These are phyloP conservation scores for Chlorella vulgaris DNA, from an alignment of 139 green algal species.

Conservation along the genomic window DNA sequence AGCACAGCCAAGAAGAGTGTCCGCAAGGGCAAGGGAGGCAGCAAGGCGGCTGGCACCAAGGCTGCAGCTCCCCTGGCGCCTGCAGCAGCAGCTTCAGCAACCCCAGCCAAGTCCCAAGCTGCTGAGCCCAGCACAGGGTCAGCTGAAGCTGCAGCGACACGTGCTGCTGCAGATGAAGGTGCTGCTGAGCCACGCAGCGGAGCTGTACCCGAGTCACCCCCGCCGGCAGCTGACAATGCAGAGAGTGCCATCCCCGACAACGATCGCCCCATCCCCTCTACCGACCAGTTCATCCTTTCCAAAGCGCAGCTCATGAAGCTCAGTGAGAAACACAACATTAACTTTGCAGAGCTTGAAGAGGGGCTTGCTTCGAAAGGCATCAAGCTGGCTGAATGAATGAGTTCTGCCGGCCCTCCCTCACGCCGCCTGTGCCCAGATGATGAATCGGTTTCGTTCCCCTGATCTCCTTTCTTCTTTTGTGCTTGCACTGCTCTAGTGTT, in stretches of 20 bases:
- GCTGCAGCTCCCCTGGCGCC: neutral
- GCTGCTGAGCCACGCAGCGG: too few relatives aligned
- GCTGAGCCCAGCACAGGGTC: neutral
- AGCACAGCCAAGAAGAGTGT: neutral
- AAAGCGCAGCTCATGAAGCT: conserved; percentile 10
- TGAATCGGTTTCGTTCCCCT: neutral
- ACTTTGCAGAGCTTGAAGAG: conserved; percentile 1
- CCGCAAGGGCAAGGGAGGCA: neutral
- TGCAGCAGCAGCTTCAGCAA: neutral
- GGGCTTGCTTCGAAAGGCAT: neutral
- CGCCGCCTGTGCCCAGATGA: neutral
- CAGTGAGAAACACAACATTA: neutral
- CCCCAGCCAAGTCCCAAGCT: neutral
- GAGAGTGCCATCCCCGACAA: neutral
- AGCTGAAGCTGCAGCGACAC: conserved; percentile 2
- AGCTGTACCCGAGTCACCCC: neutral
- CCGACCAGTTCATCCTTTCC: neutral
- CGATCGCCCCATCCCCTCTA: neutral
- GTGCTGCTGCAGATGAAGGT: neutral
- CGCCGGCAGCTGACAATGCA: neutral
- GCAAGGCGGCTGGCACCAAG: neutral
- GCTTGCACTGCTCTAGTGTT: neutral
- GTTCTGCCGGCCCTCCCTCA: neutral
- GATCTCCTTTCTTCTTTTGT: neutral
- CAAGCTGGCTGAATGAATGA: neutral